Percentiles rank a stretch among this genome's conserved stretches.
Conservation (phyloP, 2,329 filamentous ascomycete genomes). For the Cladophialophora carrionii region DNA sequence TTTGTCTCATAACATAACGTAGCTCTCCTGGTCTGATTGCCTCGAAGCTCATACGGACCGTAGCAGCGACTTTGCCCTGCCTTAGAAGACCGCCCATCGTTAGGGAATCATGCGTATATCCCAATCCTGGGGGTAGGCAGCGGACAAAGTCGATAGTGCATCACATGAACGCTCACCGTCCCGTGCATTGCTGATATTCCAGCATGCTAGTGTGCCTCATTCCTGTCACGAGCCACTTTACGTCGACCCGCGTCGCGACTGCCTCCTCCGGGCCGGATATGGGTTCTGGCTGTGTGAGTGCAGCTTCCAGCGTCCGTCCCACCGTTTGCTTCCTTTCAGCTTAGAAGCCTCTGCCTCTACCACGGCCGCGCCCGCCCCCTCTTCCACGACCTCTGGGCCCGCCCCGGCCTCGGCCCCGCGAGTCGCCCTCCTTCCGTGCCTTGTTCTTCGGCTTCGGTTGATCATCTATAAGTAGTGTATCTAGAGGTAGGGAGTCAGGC, state of each 20-base stretch:
- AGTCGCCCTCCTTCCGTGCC: constrained; percentile 73
- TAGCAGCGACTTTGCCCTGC: not conserved
- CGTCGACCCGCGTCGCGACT: not conserved
- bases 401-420: constrained; percentile 51
- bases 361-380: constrained; percentile 60
- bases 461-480: constrained; percentile 94
- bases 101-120: not conserved
- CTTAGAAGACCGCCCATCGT: not conserved
- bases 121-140: not conserved
- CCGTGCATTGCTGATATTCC: not conserved
- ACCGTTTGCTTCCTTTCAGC: not conserved
- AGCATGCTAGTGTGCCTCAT: not conserved
- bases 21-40: not conserved
- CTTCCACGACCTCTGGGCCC: constrained; percentile 56
- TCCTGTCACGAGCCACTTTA: not conserved
- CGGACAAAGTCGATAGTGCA: not conserved
- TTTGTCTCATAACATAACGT: not conserved
- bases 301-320: not conserved
- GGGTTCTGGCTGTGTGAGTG: not conserved
- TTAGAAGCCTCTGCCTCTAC: constrained; percentile 49
- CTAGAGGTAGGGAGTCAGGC: constrained; percentile 89
- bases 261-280: not conserved
- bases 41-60: not conserved
- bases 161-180: not conserved
- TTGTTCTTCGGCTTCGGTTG: constrained; percentile 99